Conservation (phyloP, 1,284 basidiomycete genomes). For the Mycosarcoma mackinlayi region DNA sequence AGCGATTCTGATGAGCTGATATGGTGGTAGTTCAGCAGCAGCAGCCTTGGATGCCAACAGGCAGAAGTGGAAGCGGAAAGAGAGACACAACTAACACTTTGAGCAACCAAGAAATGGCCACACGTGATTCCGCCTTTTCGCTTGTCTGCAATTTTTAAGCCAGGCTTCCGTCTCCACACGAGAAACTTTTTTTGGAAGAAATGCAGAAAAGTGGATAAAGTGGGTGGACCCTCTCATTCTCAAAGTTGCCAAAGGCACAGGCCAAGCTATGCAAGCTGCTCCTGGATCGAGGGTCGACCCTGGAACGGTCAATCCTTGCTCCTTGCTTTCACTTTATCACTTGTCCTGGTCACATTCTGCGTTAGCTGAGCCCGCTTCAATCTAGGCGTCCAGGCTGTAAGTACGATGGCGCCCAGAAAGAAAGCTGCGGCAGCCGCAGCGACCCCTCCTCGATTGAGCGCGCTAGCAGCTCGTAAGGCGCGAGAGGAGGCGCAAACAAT, state of each 20-base stretch:
- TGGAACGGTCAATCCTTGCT: no score
- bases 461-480: constrained; percentile 41
- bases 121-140: constrained; percentile 3
- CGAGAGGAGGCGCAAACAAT: constrained; percentile 14
- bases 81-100: no score
- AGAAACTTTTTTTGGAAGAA: constrained; percentile 4
- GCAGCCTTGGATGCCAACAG: neutral
- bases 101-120: neutral
- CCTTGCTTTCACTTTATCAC: neutral
- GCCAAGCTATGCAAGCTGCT: neutral
- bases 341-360: neutral
- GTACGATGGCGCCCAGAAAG: constrained; percentile 21
- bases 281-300: neutral
- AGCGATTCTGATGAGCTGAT: neutral
- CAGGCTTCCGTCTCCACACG: no score
- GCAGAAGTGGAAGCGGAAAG: neutral
- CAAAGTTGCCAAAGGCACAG: constrained; percentile 4
- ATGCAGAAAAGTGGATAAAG: neutral
- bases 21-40: constrained; percentile 1
- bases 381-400: no score
- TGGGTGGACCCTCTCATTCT: constrained; percentile 2
- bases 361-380: no score
- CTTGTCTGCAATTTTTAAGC: neutral
- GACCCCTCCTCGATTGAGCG: constrained; percentile 20
- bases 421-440: constrained; percentile 1